Conservation (phyloP, 768 basidiomycete genomes). For the Termitomyces sp. region DNA sequence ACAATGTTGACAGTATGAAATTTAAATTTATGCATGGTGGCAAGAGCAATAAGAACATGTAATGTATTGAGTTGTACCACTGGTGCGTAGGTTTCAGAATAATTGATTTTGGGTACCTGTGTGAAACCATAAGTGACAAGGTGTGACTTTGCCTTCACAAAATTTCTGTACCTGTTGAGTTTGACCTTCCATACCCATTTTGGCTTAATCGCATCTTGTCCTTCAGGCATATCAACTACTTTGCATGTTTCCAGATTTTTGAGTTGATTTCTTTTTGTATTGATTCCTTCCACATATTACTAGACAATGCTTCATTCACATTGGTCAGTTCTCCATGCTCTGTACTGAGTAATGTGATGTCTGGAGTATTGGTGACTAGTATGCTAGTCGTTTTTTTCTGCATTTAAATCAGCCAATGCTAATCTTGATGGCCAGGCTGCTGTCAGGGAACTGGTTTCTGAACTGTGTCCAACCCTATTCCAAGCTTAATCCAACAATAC, state of each 20-base stretch:
- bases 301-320: too few relatives aligned
- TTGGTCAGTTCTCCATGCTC: too few relatives aligned
- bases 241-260: slow-evolving; percentile 23
- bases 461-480: too few relatives aligned
- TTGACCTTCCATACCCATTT: slow-evolving; percentile 19
- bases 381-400: too few relatives aligned
- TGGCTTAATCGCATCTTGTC: slow-evolving; percentile 18
- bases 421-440: too few relatives aligned
- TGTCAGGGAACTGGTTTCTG: too few relatives aligned
- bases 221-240: slow-evolving; percentile 17
- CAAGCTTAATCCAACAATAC: too few relatives aligned
- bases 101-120: neutral
- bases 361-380: too few relatives aligned
- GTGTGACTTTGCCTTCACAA: slow-evolving; percentile 3
- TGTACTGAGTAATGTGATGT: too few relatives aligned
- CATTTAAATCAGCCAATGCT: too few relatives aligned
- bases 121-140: neutral
- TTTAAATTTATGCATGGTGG: slow-evolving; percentile 26
- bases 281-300: slow-evolving; percentile 11
- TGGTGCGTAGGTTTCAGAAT: slow-evolving; percentile 23
- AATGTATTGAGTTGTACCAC: slow-evolving; percentile 25
- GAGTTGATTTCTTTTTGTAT: slow-evolving; percentile 21
- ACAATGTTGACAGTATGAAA: slow-evolving; percentile 10
- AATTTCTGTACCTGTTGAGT: neutral
- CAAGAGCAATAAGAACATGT: slow-evolving; percentile 24